These are phyloP conservation scores for Lasiodiplodia sp. DNA, from an alignment of 2,329 filamentous ascomycete genomes.

Conservation along the genomic window DNA sequence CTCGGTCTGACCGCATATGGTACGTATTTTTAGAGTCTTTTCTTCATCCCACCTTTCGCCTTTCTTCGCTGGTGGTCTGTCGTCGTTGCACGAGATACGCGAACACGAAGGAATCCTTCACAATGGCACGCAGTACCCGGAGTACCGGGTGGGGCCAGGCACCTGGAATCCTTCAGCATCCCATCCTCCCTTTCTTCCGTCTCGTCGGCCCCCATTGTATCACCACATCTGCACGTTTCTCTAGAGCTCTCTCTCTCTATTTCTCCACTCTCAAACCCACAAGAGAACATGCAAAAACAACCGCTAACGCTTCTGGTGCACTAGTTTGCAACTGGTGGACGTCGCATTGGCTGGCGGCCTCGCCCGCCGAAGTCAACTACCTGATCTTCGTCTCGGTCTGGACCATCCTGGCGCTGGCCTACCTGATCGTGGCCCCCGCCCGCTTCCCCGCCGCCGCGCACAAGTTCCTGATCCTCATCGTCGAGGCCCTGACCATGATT, in stretches of 20 bases:
- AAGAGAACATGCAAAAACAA: background rate
- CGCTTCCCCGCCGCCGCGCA: constrained; percentile 68
- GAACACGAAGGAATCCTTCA: constrained; percentile 8
- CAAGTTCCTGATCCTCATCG: constrained; percentile 67
- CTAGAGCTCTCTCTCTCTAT: no score
- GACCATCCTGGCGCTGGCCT: constrained; percentile 71
- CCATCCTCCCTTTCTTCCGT: no score
- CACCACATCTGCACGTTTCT: no score
- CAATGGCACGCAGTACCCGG: background rate
- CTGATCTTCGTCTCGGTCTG: constrained; percentile 81
- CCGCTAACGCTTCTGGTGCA: background rate
- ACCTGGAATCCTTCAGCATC: background rate
- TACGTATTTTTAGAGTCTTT: constrained; percentile 53
- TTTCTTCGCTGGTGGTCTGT: background rate
- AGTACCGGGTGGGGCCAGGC: background rate
- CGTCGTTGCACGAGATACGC: constrained; percentile 8
- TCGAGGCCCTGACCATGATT: constrained; percentile 77
- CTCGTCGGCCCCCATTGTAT: no score
- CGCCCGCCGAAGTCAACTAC: constrained; percentile 72
- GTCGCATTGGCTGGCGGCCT: constrained; percentile 58
- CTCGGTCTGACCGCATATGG: constrained; percentile 78
- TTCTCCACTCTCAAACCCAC: no score
- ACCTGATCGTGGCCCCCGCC: constrained; percentile 72
- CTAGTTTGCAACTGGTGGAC: constrained; percentile 65
- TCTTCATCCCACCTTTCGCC: background rate